Evolutionary conservation across 108 stramenopile species (phyloP).

Genomic region (Skeletonema marinoi): DNA sequence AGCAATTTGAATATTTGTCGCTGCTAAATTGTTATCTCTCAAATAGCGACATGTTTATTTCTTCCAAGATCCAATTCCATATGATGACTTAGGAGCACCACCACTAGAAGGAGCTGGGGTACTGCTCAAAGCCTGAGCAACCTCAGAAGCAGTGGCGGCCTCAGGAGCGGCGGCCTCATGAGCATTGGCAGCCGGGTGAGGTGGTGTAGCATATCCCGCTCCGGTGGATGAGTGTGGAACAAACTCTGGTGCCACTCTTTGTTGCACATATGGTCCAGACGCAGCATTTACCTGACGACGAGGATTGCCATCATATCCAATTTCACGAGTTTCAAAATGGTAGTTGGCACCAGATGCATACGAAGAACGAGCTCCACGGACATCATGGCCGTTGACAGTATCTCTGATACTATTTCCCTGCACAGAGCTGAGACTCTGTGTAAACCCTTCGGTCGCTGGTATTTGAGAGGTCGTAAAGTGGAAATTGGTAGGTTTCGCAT

Average conservation of each 20-base stretch:
- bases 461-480: not conserved
- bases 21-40: not conserved
- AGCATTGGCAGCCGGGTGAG: not conserved
- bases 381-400: not conserved
- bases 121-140: not conserved
- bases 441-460: too few species aligned
- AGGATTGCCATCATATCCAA: not conserved
- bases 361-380: not conserved
- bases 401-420: not conserved
- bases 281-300: not conserved
- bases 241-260: not conserved
- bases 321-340: not conserved
- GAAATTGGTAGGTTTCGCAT: not conserved
- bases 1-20: not conserved
- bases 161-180: not conserved
- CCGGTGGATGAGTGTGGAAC: slow-evolving; percentile 27
- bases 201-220: not conserved
- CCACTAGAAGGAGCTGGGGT: not conserved
- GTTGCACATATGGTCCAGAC: not conserved
- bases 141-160: not conserved
- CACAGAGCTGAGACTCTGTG: not conserved
- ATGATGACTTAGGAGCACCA: not conserved
- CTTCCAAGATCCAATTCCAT: not conserved
- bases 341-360: not conserved
- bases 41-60: not conserved